Evolutionary conservation across 2,329 filamentous ascomycete genomes (phyloP).

Genomic region (Stagonosporopsis tanaceti): DNA sequence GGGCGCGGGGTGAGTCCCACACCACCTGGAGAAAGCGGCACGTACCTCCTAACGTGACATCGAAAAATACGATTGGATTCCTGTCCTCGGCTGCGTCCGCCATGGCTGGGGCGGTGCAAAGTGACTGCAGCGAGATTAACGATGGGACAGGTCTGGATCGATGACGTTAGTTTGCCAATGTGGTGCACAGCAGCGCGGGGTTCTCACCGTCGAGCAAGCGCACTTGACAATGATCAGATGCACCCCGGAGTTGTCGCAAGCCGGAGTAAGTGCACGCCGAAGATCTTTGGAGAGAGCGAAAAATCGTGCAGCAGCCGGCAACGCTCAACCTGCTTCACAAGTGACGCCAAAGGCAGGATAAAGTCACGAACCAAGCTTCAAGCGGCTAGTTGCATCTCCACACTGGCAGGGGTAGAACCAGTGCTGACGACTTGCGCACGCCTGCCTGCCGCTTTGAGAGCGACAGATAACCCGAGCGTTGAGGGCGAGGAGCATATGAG

Average conservation of each 20-base stretch:
- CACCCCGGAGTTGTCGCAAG: conserved; percentile 13
- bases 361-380: conserved; percentile 7
- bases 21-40: conserved; percentile 23
- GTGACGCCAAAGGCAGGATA: conserved; percentile 19
- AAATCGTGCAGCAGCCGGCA: conserved; percentile 22
- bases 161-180: conserved; percentile 30
- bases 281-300: conserved; percentile 23
- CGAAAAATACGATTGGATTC: conserved; percentile 73
- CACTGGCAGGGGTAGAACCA: conserved; percentile 9
- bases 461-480: conserved; percentile 13
- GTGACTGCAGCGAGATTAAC: conserved; percentile 22
- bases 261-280: conserved; percentile 22
- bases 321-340: conserved; percentile 21
- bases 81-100: conserved; percentile 41
- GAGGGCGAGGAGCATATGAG: conserved; percentile 9
- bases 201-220: conserved; percentile 9
- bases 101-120: conserved; percentile 46
- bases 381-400: conserved; percentile 9
- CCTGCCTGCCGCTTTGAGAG: conserved; percentile 20
- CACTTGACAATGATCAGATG: conserved; percentile 5
- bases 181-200: conserved; percentile 18
- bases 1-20: conserved; percentile 20
- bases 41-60: conserved; percentile 79
- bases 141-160: conserved; percentile 15
- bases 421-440: conserved; percentile 17